phyloP scores from a whole-genome alignment of 805 yeast species.

The Schwanniomyces yamadae region DNA sequence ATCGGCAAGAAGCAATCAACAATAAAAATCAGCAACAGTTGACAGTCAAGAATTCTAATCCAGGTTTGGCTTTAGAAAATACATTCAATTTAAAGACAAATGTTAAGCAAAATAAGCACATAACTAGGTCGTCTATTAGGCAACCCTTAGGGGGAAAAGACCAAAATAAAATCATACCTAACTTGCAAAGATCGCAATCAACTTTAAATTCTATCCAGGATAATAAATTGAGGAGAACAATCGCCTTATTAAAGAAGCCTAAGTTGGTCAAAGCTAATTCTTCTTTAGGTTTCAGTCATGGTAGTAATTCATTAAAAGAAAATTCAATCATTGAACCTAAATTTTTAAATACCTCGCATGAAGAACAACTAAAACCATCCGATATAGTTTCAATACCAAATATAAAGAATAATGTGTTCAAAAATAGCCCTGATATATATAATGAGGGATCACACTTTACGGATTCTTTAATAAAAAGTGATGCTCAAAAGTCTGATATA shows the following conservation, averaged over 20 bases:
- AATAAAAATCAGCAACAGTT: background rate
- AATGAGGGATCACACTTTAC: slow-evolving; percentile 22
- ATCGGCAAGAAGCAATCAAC: background rate
- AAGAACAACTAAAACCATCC: too few relatives aligned
- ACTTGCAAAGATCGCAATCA: slow-evolving; percentile 32
- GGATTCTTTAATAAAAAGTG: slow-evolving; percentile 23
- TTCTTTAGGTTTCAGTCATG: slow-evolving; percentile 33
- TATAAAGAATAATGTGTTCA: slow-evolving; percentile 14
- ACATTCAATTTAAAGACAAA: background rate
- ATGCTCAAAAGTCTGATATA: slow-evolving; percentile 3
- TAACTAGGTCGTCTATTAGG: too few relatives aligned
- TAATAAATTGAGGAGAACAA: slow-evolving; percentile 6
- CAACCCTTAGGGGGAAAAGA: slow-evolving; percentile 43
- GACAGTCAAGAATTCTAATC: too few relatives aligned
- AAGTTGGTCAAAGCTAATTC: slow-evolving; percentile 34
- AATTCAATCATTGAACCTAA: too few relatives aligned
- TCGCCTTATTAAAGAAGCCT: slow-evolving; percentile 18
- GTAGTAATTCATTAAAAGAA: background rate
- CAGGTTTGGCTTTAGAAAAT: too few relatives aligned
- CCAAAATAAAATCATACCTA: slow-evolving; percentile 26
- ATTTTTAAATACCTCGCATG: too few relatives aligned
- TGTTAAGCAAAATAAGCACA: slow-evolving; percentile 1
- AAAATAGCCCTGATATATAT: too few relatives aligned
- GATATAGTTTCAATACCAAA: too few relatives aligned
- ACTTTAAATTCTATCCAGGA: slow-evolving; percentile 1